Base-by-base conservation (phyloP, 768 basidiomycete species). In the Russula foetens region DNA sequence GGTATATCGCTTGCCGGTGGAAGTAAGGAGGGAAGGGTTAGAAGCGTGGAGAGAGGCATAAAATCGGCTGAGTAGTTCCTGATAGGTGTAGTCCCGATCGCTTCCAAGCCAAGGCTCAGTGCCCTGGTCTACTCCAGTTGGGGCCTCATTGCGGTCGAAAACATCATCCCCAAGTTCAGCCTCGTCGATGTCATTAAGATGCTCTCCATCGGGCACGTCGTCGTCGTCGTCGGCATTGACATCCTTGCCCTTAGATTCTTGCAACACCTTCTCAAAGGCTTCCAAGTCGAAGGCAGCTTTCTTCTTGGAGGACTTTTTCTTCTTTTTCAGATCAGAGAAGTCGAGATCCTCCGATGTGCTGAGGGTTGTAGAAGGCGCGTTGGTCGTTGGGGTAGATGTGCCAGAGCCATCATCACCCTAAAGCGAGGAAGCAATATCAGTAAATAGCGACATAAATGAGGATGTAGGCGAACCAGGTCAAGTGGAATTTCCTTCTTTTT, bases 251-350 rank as follows among this genome's bases (percentile, higher is more conserved):
- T 87, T 88, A 24, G 84, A 79, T 46, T 85, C 82, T 63, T 84
- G 85, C 45, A 96, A 76, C 74, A 94, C 92, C 73, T 92, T 93
- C 79, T 96, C 94, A 68, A 97, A 96, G 1, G 91, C 94, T 70
- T 96, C 92, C 67, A 96, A 76, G 71, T 94, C 92, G 54, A 89
- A 85, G 2, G 90, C 84, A 21, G 87, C 82, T 76, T 96, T 98
- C 78, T 95, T 96, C 76, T 86, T 86, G 62, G 81, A 75, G 31
- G 81, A 79, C 70, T 94, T 94, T 76, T 93, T 95, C 79, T 95
- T 95, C 80, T 94, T 96, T 78, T 98, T 97, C 72, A 98, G 79
- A 71, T 98, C 96, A 7, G 90, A 92, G 72, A 98, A 98, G 75
- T 93, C 91, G 60, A 95, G 79, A 67, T 94, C 94, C 63, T 89